Base-by-base conservation (phyloP, 495 filamentous ascomycete genomes). In the Lindgomyces ingoldianus region DNA sequence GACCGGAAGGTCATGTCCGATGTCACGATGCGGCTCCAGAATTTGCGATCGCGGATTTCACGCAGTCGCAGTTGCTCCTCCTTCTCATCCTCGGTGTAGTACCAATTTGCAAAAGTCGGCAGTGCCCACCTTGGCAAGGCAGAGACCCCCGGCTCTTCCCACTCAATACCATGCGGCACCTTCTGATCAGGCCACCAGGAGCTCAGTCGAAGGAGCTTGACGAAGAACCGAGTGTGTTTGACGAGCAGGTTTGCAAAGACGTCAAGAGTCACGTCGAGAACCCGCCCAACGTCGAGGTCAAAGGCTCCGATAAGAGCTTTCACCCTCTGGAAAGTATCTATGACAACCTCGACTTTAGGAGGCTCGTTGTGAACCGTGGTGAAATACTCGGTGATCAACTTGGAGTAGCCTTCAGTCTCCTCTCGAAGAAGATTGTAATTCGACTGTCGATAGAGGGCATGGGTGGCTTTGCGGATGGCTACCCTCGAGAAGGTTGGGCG, bases 351-450 rank as follows among this genome's bases (percentile, higher is more conserved):
- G 49, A 81, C 80, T 3, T 83, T 83, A 12, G 84, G 83, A 12
- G 82, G 79, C 57, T 83, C 83, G 64, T 80, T 85, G 33, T 69
- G 50, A 12, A 58, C 49, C 0, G 89, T 91, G 6, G 89, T 91
- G 70, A 93, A 96, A 29, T 94, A 86, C 72, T 96, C 91, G 0
- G 91, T 94, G 10, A 92, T 78, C 19, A 96, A 81, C 75, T 96
- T 96, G 16, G 83, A 88, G 70, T 93, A 99, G 29, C 95, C 95
- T 75, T 99, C 95, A 0, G 91, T 89, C 75, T 99, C 95, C 79
- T 99, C 95, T 29, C 95, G 84, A 18, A 99, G 79, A 1, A 99
- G 79, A 70, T 99, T 99, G 78, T 96, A 96, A 72, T 95, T 97
- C 0, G 91, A 90, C 73, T 98, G 95, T 47, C 91, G 88, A 70